Evolutionary conservation across 345 rosid species (phyloP).

Genomic region (Anacardium occidentale): DNA sequence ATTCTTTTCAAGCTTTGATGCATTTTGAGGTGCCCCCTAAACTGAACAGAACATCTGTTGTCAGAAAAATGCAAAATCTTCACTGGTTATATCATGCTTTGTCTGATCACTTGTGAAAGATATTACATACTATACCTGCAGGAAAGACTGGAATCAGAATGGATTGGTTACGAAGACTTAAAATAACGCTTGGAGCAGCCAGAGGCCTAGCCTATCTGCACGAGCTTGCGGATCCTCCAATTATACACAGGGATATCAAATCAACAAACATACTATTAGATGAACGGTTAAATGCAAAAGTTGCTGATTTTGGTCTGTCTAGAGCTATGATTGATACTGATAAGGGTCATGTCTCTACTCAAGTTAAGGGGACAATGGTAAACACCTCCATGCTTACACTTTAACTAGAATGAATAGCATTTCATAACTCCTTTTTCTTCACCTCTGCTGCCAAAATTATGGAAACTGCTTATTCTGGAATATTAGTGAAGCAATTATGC

Average conservation of each 20-base stretch:
- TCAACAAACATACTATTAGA: slow-evolving; percentile 79
- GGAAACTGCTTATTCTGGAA: not conserved
- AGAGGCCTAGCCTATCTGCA: slow-evolving; percentile 87
- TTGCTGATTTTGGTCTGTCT: slow-evolving; percentile 92
- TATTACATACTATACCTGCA: slow-evolving; percentile 23
- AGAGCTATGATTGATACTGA: slow-evolving; percentile 60
- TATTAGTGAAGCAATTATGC: not conserved
- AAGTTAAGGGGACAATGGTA: slow-evolving; percentile 98
- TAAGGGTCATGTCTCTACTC: slow-evolving; percentile 75
- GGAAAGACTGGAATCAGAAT: slow-evolving; percentile 76
- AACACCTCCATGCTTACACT: slow-evolving; percentile 21
- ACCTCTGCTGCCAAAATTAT: too few relatives aligned
- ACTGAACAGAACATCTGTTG: not conserved
- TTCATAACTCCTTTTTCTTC: not conserved
- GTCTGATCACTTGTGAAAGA: not conserved
- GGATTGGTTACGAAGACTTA: slow-evolving; percentile 81
- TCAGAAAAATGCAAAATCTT: not conserved
- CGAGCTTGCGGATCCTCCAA: slow-evolving; percentile 93
- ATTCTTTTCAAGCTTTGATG: not conserved
- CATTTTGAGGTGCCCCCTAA: not conserved
- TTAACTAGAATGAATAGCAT: not conserved
- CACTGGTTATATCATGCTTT: not conserved
- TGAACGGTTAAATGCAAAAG: slow-evolving; percentile 75
- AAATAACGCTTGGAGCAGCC: slow-evolving; percentile 73
- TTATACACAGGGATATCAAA: slow-evolving; percentile 91